phyloP scores from a whole-genome alignment of 306 rosid species.

The Dryas alaskensis region DNA sequence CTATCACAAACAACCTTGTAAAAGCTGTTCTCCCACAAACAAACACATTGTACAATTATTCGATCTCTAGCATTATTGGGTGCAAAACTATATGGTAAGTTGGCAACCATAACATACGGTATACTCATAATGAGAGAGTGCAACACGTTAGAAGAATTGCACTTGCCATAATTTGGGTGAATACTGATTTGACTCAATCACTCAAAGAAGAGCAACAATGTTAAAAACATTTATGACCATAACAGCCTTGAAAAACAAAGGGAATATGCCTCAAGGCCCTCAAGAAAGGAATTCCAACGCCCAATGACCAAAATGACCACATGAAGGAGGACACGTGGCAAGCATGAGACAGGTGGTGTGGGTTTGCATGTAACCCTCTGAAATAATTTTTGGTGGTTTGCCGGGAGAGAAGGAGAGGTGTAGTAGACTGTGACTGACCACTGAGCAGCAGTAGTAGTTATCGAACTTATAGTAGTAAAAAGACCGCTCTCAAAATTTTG shows the following conservation, averaged over 20 bases:
- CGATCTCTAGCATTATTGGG: too few species aligned
- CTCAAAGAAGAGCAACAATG: background rate
- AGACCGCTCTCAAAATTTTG: conserved; percentile 48
- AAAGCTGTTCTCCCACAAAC: too few species aligned
- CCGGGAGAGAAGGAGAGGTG: background rate
- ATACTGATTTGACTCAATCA: too few species aligned
- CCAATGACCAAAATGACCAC: background rate
- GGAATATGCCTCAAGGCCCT: background rate
- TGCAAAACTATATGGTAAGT: too few species aligned
- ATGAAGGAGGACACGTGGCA: background rate
- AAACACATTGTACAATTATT: too few species aligned
- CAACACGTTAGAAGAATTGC: too few species aligned
- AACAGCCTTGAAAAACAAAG: background rate
- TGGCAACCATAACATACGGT: too few species aligned
- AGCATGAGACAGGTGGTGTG: background rate
- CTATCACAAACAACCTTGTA: too few species aligned
- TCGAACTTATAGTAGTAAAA: background rate
- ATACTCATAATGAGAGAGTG: too few species aligned
- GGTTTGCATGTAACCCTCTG: background rate
- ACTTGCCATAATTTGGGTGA: too few species aligned
- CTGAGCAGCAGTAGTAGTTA: background rate
- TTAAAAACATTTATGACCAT: background rate
- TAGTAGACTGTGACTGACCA: background rate
- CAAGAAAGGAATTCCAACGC: too few species aligned
- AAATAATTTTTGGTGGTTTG: background rate